Evolutionary conservation across 1,284 basidiomycete genomes (phyloP).

Genomic region (Ceratobasidium sp.): DNA sequence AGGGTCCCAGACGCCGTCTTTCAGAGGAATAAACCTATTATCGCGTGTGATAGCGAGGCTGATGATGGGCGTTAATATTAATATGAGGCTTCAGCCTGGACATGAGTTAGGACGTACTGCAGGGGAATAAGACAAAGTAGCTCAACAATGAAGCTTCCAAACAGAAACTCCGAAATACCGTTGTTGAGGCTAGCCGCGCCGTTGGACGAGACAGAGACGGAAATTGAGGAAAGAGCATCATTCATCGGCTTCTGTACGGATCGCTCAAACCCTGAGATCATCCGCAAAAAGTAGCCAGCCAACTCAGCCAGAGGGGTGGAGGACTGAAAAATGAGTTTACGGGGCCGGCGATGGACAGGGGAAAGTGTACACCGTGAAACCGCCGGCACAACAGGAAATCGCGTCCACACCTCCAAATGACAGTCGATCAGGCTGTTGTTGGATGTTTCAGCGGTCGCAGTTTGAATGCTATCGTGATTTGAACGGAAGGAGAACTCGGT

Average conservation of each 20-base stretch:
- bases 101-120: constrained; percentile 28
- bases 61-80: constrained; percentile 58
- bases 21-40: constrained; percentile 72
- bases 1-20: constrained; percentile 69
- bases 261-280: constrained; percentile 65
- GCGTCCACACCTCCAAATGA: constrained; percentile 71
- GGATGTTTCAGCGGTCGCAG: constrained; percentile 50
- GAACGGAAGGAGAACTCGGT: constrained; percentile 67
- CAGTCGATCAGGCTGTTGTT: constrained; percentile 70
- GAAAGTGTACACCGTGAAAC: constrained; percentile 60
- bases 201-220: constrained; percentile 46
- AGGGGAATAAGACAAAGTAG: constrained; percentile 48
- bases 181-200: neutral
- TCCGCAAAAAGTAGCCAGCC: constrained; percentile 61
- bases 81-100: neutral
- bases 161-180: constrained; percentile 18
- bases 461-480: constrained; percentile 10
- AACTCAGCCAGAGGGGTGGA: constrained; percentile 57
- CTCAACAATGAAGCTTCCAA: constrained; percentile 47
- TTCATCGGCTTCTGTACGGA: constrained; percentile 67
- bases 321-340: constrained; percentile 63
- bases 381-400: constrained; percentile 71
- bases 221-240: constrained; percentile 60
- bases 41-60: constrained; percentile 68
- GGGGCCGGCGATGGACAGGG: constrained; percentile 54